Evolutionary conservation across 257 asterid genomes (phyloP), one percentile per base, ranked within the genome.

Genomic region (Primulina huaijiensis): DNA sequence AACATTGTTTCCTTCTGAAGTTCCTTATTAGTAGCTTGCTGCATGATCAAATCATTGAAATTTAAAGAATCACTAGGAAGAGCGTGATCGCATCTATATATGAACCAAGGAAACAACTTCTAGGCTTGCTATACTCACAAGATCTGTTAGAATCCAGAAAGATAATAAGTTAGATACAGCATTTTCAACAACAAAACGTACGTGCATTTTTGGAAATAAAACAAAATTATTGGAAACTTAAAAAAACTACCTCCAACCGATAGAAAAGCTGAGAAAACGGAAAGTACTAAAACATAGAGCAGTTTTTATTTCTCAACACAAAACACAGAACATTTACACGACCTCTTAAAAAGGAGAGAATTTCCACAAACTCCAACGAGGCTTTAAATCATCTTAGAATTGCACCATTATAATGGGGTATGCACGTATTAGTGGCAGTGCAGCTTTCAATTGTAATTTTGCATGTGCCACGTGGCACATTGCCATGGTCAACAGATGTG

Each of bases 1-100:
- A 94, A 94, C 92, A 94, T 84, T 58, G 97, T 94, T 82, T 89
- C 97, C 83, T 70, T 86, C 76, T 86, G 96, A 62, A 91, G 89
- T 74, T 89, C 90, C 77, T 71, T 79, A 69, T 66, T 82, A 30
- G 83, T 77, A 31, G 95, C 85, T 79, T 88, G 90, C 99, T 94
- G 88, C 83, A 76, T 25, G 72, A 60, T 25, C 53, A 50, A 57
- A 70, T 30, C 30, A 33, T 52, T 56, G 68, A 35, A 73, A 57
- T 37, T n/a, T 43, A 12, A 52, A 60, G 14, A 31, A 14, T 21
- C 17, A 34, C 40, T 10, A 11, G n/a, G 2, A 31, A 3, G 16
- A 8, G 16, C 25, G 23, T 29, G 38, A 53, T 11, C 52, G 14
- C 20, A 0, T 40, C 52, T 50, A 17, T 50, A 50, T 50, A 50